A percentile compares a stretch with the other conserved stretches of the same genome.
Evolutionary conservation across 768 basidiomycete genomes (phyloP).

Genomic region (Phlegmacium glaucopus): DNA sequence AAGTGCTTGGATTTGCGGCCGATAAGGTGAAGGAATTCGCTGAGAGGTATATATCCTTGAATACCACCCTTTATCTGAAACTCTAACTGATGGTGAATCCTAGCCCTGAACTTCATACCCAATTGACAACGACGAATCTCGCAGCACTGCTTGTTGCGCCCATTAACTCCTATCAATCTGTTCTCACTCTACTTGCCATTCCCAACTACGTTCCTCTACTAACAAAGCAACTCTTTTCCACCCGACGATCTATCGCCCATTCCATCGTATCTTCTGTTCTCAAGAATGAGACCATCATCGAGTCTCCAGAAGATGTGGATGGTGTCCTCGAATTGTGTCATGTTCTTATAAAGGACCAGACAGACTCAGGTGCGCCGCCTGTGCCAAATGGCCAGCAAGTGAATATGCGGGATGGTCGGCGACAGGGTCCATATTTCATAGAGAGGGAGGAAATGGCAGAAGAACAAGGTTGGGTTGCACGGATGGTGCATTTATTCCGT

Average conservation of each 20-base stretch:
- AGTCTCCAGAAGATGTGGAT: slow-evolving; percentile 90
- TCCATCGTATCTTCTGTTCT: slow-evolving; percentile 92
- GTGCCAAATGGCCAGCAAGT: slow-evolving; percentile 30
- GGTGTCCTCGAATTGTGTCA: slow-evolving; percentile 92
- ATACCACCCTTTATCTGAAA: not conserved
- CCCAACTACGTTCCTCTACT: slow-evolving; percentile 87
- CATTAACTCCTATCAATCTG: slow-evolving; percentile 94
- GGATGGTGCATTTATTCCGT: slow-evolving; percentile 96
- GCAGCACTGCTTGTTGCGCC: slow-evolving; percentile 89
- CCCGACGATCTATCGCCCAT: slow-evolving; percentile 89
- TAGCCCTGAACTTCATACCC: slow-evolving; percentile 86
- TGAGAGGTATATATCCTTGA: slow-evolving; percentile 55
- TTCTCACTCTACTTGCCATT: slow-evolving; percentile 94
- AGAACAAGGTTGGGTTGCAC: slow-evolving; percentile 97
- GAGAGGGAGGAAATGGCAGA: slow-evolving; percentile 94
- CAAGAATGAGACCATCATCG: slow-evolving; percentile 95
- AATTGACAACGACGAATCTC: slow-evolving; percentile 87
- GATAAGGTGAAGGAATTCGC: slow-evolving; percentile 81
- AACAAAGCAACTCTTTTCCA: slow-evolving; percentile 82
- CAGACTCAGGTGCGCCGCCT: slow-evolving; percentile 41
- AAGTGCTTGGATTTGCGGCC: slow-evolving; percentile 86
- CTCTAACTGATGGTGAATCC: not conserved
- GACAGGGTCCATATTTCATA: slow-evolving; percentile 55
- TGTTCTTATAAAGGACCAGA: slow-evolving; percentile 86
- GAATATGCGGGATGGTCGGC: slow-evolving; percentile 42